Conservation (phyloP, 345 rosid genomes). For the Eucalyptus lansdowneana region DNA sequence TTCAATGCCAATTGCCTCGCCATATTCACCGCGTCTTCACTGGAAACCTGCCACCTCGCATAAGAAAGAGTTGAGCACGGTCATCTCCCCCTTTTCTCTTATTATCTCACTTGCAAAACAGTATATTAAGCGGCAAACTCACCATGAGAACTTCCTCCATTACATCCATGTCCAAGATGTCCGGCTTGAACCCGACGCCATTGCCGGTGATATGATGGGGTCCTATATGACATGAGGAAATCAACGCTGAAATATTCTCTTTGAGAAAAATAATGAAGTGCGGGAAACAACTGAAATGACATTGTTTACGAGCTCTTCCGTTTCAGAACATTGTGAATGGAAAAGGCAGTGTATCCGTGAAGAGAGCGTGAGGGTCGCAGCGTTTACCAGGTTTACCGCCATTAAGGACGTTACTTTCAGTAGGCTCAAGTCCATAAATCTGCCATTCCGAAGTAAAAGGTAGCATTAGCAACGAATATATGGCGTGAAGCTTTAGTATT, state of each 20-base stretch:
- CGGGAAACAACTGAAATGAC: neutral
- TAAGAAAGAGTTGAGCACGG: neutral
- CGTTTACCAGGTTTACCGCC: constrained; percentile 91
- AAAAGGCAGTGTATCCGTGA: neutral
- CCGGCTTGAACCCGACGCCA: constrained; percentile 97
- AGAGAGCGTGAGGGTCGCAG: neutral
- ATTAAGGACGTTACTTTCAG: constrained; percentile 84
- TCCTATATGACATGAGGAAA: constrained; percentile 26
- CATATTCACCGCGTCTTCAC: constrained; percentile 91
- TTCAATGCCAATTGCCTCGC: constrained; percentile 88
- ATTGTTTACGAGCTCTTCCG: neutral
- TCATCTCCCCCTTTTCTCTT: neutral
- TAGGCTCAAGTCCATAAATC: constrained; percentile 97
- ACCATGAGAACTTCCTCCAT: constrained; percentile 94
- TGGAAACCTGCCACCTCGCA: constrained; percentile 42
- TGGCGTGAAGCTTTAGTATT: neutral
- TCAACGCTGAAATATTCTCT: neutral
- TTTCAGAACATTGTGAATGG: neutral
- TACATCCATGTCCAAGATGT: constrained; percentile 85
- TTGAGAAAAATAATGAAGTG: neutral
- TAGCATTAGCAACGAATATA: neutral
- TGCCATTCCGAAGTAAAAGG: constrained; percentile 1
- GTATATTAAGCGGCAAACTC: neutral
- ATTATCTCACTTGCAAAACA: neutral
- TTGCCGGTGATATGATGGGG: constrained; percentile 94